Base-by-base conservation (phyloP, 352 stramenopile genomes). In the Globisporangium perplexum region DNA sequence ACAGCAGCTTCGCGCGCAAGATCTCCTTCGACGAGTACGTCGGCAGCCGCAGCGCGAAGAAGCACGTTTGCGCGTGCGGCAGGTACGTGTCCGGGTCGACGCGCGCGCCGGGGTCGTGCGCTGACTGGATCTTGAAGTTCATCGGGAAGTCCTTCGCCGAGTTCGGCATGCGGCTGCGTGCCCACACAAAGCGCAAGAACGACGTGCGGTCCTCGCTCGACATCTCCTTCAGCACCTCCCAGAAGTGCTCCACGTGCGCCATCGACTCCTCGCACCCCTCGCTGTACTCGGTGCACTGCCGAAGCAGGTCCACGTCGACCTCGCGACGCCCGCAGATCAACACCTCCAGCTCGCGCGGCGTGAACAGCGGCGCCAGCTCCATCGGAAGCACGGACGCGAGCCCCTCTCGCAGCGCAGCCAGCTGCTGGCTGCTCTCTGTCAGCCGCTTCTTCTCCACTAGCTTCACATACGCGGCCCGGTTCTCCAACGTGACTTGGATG, bases 21-120 rank as follows among this genome's bases (percentile, higher is more conserved):
- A 91, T 71, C 43, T 96, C 86, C 60, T 96, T 88, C 30, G 71
- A 91, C 45, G 88, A 95, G 69, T 99, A 99, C 49, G 85, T 69
- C 22, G 97, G 97, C 26, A 99, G 71, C 0, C 89, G 91, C 49
- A 99, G 71, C 17, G 91, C 95, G 67, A 99, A 99, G 78, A 99
- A 99, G 66, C 97, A 99, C 10, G 97, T 99, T 60, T 98, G 97
- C n/a, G 97, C 96, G 63, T 98, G 96, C 41, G 97, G 97, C 39
- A 99, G 69, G 59, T 98, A 98, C 53, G 88, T 70, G 59, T 98
- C 88, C 1, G 86, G 83, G 11, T 92, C 68, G 18, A 71, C 68
- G 35, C 77, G 72, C 28, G 81, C 71, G n/a, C 84, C 83, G 3
- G 82, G 77, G 59, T 93, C 85, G 59, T 93, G 83, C 7, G 85